Evolutionary conservation across 768 basidiomycete species (phyloP).

Genomic region (Nidularia sp.): DNA sequence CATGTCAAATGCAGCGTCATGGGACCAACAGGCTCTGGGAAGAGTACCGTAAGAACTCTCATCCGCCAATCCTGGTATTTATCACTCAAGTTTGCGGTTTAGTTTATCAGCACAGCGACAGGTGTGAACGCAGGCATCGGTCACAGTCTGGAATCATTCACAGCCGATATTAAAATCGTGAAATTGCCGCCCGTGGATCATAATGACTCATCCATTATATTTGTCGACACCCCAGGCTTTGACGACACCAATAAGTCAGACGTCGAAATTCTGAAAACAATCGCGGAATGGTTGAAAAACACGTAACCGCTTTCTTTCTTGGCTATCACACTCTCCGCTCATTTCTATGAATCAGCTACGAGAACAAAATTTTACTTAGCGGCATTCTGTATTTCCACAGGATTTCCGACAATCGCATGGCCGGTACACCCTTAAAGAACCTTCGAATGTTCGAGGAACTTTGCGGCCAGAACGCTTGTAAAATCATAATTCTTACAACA

Average conservation of each 20-base stretch:
- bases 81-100: neutral
- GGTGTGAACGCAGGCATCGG: slow-evolving; percentile 13
- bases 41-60: slow-evolving; percentile 13
- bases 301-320: slow-evolving; percentile 10
- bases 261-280: slow-evolving; percentile 12
- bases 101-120: slow-evolving; percentile 21
- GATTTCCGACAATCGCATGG: slow-evolving; percentile 11
- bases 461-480: slow-evolving; percentile 5
- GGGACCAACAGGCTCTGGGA: slow-evolving; percentile 18
- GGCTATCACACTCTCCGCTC: neutral
- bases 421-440: slow-evolving; percentile 2
- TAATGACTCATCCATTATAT: slow-evolving; percentile 9
- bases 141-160: slow-evolving; percentile 16
- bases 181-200: slow-evolving; percentile 8
- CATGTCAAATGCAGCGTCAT: slow-evolving; percentile 11
- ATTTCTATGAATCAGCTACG: slow-evolving; percentile 1
- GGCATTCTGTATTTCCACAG: slow-evolving; percentile 12
- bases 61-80: neutral
- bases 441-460: slow-evolving; percentile 10
- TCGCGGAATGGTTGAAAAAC: slow-evolving; percentile 19
- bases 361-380: slow-evolving; percentile 4
- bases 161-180: slow-evolving; percentile 11
- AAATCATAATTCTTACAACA: slow-evolving; percentile 10
- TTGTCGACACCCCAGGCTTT: slow-evolving; percentile 27
- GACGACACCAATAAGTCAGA: slow-evolving; percentile 19